Evolutionary conservation across 345 rosid genomes (phyloP), one percentile per base, ranked within the genome.

Genomic region (Luvunga scandens): DNA sequence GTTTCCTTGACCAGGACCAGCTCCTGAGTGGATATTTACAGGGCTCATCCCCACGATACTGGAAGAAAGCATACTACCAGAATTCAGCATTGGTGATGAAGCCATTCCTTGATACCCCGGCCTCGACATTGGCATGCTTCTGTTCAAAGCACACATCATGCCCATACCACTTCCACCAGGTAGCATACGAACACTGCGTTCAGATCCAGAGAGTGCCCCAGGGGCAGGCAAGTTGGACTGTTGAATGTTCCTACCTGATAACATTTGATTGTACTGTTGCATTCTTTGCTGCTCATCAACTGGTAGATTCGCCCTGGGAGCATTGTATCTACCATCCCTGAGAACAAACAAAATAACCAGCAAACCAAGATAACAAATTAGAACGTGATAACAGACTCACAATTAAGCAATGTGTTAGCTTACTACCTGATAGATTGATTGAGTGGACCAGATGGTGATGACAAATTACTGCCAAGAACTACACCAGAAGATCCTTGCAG

Each of bases 281-380:
- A 87, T 82, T 79, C 93, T 85, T 72, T 91, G 98, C 78, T 91
- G 98, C 84, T 97, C 98, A 70, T 93, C 96, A 81, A 76, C 90
- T 42, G 91, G 93, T 73, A 89, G 86, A 86, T 97, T 84, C 70
- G 92, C 80, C 83, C 91, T 87, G 66, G 91, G 91, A 86, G 87
- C 91, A 87, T 70, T 85, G 81, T 80, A 90, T 84, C 94, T 91
- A 79, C 92, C 86, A 83, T 93, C 94, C 94, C 97, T 91, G 84
- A 71, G 76, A 74, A 78, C 34, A 78, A 68, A 59, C 63, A 81
- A 73, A 42, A 25, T 34, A 34, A 31, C 72, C 78, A 66, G 48
- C 42, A 79, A 28, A 39, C 25, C 68, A 75, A 36, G 1, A 60
- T 22, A 66, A 73, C n/a, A 13, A 77, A 77, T 66, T 69, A 84